Conservation (phyloP, 1,284 basidiomycete genomes). For the Ustilago hordei region DNA sequence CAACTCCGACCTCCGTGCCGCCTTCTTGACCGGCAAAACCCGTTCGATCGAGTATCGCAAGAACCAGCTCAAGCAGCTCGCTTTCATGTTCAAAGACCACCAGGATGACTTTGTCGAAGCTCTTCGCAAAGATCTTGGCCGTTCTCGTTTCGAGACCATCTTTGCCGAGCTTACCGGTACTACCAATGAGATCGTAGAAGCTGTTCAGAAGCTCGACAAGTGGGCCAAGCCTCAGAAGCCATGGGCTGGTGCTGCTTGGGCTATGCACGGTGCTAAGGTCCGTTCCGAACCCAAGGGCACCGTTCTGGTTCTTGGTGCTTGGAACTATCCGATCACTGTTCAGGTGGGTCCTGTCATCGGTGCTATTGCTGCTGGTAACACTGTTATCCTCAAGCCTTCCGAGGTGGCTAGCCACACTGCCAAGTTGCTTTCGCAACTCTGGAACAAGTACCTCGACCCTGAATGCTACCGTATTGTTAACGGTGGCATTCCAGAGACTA, state of each 20-base stretch:
- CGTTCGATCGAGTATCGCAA: conserved; percentile 75
- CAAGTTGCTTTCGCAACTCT: conserved; percentile 78
- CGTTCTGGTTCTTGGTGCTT: conserved; percentile 71
- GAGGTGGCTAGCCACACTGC: conserved; percentile 80
- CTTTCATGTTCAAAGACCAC: conserved; percentile 77
- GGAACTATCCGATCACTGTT: conserved; percentile 68
- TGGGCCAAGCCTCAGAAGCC: conserved; percentile 69
- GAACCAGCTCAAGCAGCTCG: conserved; percentile 77
- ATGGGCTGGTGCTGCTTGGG: conserved; percentile 65
- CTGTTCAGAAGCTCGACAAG: conserved; percentile 76
- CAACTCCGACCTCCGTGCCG: conserved; percentile 72
- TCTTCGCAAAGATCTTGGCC: conserved; percentile 74
- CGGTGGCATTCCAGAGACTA: conserved; percentile 81
- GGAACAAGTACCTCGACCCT: conserved; percentile 84
- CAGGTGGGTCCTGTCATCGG: conserved; percentile 70
- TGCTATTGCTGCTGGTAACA: conserved; percentile 71
- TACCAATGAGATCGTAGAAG: conserved; percentile 75
- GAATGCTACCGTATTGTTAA: conserved; percentile 80
- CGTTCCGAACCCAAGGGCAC: conserved; percentile 70
- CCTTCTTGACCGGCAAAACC: conserved; percentile 74
- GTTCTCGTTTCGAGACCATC: conserved; percentile 69
- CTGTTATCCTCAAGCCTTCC: conserved; percentile 75
- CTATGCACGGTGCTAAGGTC: conserved; percentile 65
- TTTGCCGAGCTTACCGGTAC: conserved; percentile 67
- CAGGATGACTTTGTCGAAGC: conserved; percentile 73